Conservation (phyloP, 495 filamentous ascomycete species). For the Penicillium tannophilum region DNA sequence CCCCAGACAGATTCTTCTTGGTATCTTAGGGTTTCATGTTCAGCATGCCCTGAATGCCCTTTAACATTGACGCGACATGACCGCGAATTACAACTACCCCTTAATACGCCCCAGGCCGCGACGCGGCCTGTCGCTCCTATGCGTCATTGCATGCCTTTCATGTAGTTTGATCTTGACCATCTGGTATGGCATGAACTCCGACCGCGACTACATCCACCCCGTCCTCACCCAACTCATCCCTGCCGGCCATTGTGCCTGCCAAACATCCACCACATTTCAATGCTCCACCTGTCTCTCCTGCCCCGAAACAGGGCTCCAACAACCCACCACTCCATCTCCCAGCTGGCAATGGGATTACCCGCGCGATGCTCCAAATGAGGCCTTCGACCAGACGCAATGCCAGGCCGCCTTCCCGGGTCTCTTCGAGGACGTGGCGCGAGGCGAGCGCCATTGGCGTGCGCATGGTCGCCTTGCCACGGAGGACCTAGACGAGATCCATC, state of each 20-base stretch:
- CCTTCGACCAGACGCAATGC: slow-evolving; percentile 41
- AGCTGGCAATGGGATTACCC: slow-evolving; percentile 38
- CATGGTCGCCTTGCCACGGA: slow-evolving; percentile 31
- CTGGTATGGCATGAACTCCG: slow-evolving; percentile 46
- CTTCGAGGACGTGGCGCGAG: slow-evolving; percentile 47
- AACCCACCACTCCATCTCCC: slow-evolving; percentile 17
- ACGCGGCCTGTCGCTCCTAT: slow-evolving; percentile 29
- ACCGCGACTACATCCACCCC: slow-evolving; percentile 40
- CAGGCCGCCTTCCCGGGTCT: slow-evolving; percentile 48
- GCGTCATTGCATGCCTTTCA: slow-evolving; percentile 21
- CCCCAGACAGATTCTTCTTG: slow-evolving; percentile 2
- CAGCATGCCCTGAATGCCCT: slow-evolving; percentile 15
- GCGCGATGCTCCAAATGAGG: slow-evolving; percentile 41
- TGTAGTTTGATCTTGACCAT: slow-evolving; percentile 27
- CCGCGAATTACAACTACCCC: slow-evolving; percentile 26
- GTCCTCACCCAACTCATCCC: slow-evolving; percentile 43
- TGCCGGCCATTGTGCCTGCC: slow-evolving; percentile 44
- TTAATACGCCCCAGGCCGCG: slow-evolving; percentile 25
- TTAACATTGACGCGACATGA: slow-evolving; percentile 23
- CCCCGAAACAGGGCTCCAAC: slow-evolving; percentile 21
- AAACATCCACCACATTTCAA: slow-evolving; percentile 44
- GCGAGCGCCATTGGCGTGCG: slow-evolving; percentile 32
- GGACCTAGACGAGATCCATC: slow-evolving; percentile 33
- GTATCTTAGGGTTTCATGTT: neutral
- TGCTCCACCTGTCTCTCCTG: slow-evolving; percentile 44